A percentile compares a stretch with the other conserved stretches of the same genome.
Evolutionary conservation across 148 eudicot genomes (phyloP).

Genomic region (Amaranthus hypochondriacus): DNA sequence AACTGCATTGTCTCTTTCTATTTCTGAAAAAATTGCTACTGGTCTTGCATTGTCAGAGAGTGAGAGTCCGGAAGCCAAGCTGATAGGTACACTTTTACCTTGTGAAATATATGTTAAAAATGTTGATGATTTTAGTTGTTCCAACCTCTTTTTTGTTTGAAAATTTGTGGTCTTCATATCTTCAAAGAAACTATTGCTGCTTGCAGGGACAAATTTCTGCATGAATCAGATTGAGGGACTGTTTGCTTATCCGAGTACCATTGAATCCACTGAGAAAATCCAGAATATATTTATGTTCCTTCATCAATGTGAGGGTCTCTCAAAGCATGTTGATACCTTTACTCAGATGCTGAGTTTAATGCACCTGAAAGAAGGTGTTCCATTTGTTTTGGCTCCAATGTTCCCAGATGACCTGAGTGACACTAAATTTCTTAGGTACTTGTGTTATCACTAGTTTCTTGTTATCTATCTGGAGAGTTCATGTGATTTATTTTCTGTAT

Average conservation of each 20-base stretch:
- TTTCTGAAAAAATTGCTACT: slow-evolving; percentile 64
- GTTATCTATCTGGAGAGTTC: background rate
- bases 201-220: slow-evolving; percentile 80
- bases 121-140: background rate
- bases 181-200: slow-evolving; percentile 8
- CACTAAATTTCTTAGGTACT: slow-evolving; percentile 54
- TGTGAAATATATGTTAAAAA: background rate
- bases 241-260: slow-evolving; percentile 38
- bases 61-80: slow-evolving; percentile 52
- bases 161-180: background rate
- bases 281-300: slow-evolving; percentile 77
- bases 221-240: slow-evolving; percentile 64
- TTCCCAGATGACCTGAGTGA: slow-evolving; percentile 49
- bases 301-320: slow-evolving; percentile 68
- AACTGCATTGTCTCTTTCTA: slow-evolving; percentile 52
- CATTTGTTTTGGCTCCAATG: slow-evolving; percentile 58
- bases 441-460: background rate
- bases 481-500: background rate
- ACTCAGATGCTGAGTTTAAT: slow-evolving; percentile 59
- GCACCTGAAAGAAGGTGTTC: slow-evolving; percentile 48
- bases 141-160: background rate
- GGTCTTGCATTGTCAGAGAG: slow-evolving; percentile 89
- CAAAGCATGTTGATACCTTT: slow-evolving; percentile 77
- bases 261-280: slow-evolving; percentile 58
- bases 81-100: slow-evolving; percentile 47